These are phyloP conservation scores for Theobroma grandiflorum DNA, from an alignment of 441 rosid genomes.

Conservation along the genomic window DNA sequence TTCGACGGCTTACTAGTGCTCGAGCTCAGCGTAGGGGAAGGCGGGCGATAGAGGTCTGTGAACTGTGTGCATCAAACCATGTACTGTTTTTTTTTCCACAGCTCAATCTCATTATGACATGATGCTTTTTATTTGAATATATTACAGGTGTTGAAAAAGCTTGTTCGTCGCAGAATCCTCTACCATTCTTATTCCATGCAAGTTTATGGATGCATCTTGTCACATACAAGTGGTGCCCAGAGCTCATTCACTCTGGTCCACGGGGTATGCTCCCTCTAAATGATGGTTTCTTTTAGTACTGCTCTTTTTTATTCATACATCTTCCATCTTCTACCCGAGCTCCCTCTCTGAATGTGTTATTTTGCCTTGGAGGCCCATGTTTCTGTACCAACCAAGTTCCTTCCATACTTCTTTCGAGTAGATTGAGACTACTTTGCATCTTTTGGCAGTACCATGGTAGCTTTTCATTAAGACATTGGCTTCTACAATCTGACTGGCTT, in stretches of 20 bases:
- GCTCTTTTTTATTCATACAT: background rate
- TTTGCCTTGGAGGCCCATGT: background rate
- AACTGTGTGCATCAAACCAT: background rate
- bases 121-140: constrained; percentile 24
- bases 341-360: background rate
- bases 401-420: background rate
- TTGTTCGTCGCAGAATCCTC: constrained; percentile 75
- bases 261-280: constrained; percentile 62
- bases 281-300: background rate
- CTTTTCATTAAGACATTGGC: constrained; percentile 95
- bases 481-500: constrained; percentile 94
- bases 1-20: constrained; percentile 67
- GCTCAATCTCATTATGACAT: constrained; percentile 9
- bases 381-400: background rate
- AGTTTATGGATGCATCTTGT: constrained; percentile 81
- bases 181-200: constrained; percentile 97
- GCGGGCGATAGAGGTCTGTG: constrained; percentile 85
- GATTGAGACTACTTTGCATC: background rate
- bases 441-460: constrained; percentile 88
- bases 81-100: background rate
- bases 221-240: constrained; percentile 45
- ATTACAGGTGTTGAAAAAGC: constrained; percentile 84
- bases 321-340: background rate
- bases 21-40: constrained; percentile 91
- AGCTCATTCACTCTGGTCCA: constrained; percentile 82